Evolutionary conservation across 1,139 yeast species (phyloP).

Genomic region (Pichia sp.): DNA sequence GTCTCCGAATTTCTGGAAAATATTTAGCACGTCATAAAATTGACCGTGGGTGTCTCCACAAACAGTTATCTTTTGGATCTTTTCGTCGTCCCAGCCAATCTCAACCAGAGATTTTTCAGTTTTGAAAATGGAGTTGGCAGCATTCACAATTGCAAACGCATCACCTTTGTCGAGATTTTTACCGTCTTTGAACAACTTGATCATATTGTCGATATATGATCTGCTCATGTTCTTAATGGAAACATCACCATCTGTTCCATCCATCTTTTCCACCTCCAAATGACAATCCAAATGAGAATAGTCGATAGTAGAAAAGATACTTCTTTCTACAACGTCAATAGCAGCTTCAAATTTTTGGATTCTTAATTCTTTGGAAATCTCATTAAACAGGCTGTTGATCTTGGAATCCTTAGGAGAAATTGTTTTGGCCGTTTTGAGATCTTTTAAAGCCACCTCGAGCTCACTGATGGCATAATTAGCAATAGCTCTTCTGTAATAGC

Average conservation of each 20-base stretch:
- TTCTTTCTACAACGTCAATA: conserved; percentile 56
- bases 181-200: conserved; percentile 63
- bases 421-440: conserved; percentile 52
- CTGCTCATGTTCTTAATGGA: conserved; percentile 26
- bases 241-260: conserved; percentile 8
- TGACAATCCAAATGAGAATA: conserved; percentile 43
- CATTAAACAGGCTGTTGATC: conserved; percentile 56
- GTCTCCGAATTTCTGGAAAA: conserved; percentile 65
- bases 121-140: conserved; percentile 57
- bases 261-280: conserved; percentile 5
- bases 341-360: conserved; percentile 81
- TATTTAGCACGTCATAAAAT: conserved; percentile 77
- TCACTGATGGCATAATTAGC: conserved; percentile 71
- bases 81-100: conserved; percentile 35
- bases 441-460: conserved; percentile 66
- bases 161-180: conserved; percentile 71
- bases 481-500: conserved; percentile 77
- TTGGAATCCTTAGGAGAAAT: conserved; percentile 59
- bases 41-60: conserved; percentile 99
- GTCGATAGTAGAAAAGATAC: conserved; percentile 34
- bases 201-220: conserved; percentile 56
- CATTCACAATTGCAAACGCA: conserved; percentile 74
- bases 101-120: conserved; percentile 75
- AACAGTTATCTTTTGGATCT: conserved; percentile 48
- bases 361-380: conserved; percentile 60